Percentiles rank a stretch among this genome's conserved stretches.
These are phyloP conservation scores for Suhomyces yuchorum DNA, from an alignment of 1,139 yeast species.

Conservation along the genomic window DNA sequence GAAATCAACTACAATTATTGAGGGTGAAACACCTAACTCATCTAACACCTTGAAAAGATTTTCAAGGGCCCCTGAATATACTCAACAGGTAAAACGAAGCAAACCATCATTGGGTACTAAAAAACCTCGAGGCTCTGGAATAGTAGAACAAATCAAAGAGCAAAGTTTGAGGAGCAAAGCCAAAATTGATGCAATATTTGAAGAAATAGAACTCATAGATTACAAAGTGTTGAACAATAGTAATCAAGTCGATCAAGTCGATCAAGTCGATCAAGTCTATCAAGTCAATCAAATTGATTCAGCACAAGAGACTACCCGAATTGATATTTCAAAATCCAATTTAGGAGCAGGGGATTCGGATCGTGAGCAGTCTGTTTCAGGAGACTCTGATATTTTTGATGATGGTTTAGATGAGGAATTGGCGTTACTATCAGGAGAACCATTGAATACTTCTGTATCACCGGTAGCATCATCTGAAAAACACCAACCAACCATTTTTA, in stretches of 20 bases:
- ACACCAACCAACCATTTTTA: constrained; percentile 10
- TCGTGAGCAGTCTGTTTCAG: constrained; percentile 3
- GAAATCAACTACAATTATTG: background rate
- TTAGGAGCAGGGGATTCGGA: background rate
- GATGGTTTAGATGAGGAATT: constrained; percentile 34
- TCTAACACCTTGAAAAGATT: background rate
- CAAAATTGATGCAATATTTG: background rate
- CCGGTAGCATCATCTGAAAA: background rate
- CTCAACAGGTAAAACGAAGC: background rate
- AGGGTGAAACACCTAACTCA: background rate
- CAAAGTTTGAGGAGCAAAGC: background rate
- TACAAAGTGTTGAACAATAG: constrained; percentile 6
- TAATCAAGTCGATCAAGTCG: background rate
- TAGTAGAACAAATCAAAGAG: constrained; percentile 1
- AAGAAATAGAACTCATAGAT: constrained; percentile 7
- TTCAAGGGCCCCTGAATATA: background rate
- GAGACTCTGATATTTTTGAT: constrained; percentile 29
- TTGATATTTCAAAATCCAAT: background rate
- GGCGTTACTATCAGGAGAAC: constrained; percentile 14
- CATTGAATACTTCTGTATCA: background rate
- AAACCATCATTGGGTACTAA: constrained; percentile 3
- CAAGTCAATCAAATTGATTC: too few relatives aligned
- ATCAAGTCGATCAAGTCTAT: background rate
- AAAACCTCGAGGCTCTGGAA: background rate
- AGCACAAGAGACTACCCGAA: background rate